Evolutionary conservation across 371 early-diverging fungal species (phyloP).

Genomic region (Mortierella sp.): DNA sequence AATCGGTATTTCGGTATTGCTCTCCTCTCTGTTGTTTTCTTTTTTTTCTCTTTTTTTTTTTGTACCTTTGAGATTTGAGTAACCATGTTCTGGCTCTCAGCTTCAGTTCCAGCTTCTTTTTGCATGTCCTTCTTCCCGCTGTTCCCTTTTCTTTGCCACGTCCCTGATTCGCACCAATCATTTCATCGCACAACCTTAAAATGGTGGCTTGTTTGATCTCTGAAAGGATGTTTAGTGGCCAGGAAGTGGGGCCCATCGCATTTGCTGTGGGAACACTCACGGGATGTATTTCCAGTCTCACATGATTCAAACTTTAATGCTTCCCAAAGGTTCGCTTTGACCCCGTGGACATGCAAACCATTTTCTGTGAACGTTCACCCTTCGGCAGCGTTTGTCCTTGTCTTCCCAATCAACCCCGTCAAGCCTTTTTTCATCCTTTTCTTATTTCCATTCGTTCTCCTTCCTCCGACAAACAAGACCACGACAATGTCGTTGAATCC

Average conservation of each 20-base stretch:
- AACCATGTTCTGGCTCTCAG: background rate
- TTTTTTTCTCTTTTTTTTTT: background rate
- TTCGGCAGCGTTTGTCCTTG: too few relatives aligned
- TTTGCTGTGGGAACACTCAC: background rate
- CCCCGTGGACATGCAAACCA: too few relatives aligned
- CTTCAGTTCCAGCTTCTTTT: conserved; percentile 4
- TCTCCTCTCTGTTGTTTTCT: background rate
- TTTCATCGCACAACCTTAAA: background rate
- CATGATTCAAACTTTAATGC: background rate
- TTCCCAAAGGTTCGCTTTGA: too few relatives aligned
- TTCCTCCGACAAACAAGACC: background rate
- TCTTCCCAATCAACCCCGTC: background rate
- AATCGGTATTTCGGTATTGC: conserved; percentile 12
- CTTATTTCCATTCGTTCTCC: background rate
- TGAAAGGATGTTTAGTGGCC: background rate
- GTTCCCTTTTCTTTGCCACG: background rate
- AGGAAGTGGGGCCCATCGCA: conserved; percentile 1
- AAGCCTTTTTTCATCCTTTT: background rate
- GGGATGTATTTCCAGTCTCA: background rate
- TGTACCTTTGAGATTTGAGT: background rate
- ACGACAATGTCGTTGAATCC: conserved; percentile 16
- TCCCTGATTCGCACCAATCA: background rate
- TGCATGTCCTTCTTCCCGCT: background rate
- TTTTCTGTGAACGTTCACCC: background rate
- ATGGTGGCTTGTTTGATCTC: background rate